Percentiles rank a stretch among this genome's conserved stretches.
Conservation (phyloP, 768 basidiomycete genomes). For the Suillus alpinus region DNA sequence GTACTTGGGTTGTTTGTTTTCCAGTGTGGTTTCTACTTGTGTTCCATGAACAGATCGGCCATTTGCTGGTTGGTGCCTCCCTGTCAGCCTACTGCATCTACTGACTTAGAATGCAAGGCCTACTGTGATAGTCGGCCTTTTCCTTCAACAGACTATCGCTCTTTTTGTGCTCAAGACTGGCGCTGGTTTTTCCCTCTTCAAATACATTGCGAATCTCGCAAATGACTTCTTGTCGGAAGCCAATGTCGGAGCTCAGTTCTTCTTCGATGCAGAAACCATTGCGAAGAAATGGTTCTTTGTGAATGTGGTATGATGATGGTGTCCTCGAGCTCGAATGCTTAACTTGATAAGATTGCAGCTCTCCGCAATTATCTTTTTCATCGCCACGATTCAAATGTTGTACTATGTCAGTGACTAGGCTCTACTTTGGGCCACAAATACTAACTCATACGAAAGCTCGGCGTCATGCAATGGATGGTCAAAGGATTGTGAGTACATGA, state of each 20-base stretch:
- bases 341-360: slow-evolving; percentile 39
- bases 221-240: slow-evolving; percentile 75
- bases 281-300: slow-evolving; percentile 83
- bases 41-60: slow-evolving; percentile 58
- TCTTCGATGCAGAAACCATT: slow-evolving; percentile 70
- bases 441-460: slow-evolving; percentile 39
- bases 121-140: slow-evolving; percentile 84
- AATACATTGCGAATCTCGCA: slow-evolving; percentile 77
- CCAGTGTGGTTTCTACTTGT: slow-evolving; percentile 70
- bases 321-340: neutral
- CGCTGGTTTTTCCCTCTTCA: slow-evolving; percentile 83
- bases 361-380: slow-evolving; percentile 86
- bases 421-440: neutral
- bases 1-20: slow-evolving; percentile 79
- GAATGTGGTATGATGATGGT: slow-evolving; percentile 50
- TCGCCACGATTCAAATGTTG: slow-evolving; percentile 89
- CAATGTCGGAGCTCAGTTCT: slow-evolving; percentile 71
- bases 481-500: slow-evolving; percentile 62
- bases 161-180: slow-evolving; percentile 84
- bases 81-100: slow-evolving; percentile 48
- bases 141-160: slow-evolving; percentile 82
- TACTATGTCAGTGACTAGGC: slow-evolving; percentile 52
- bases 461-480: slow-evolving; percentile 94
- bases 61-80: slow-evolving; percentile 65
- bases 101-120: slow-evolving; percentile 69